These are phyloP conservation scores for Lactarius hengduanensis DNA, from an alignment of 768 basidiomycete species.

Conservation along the genomic window DNA sequence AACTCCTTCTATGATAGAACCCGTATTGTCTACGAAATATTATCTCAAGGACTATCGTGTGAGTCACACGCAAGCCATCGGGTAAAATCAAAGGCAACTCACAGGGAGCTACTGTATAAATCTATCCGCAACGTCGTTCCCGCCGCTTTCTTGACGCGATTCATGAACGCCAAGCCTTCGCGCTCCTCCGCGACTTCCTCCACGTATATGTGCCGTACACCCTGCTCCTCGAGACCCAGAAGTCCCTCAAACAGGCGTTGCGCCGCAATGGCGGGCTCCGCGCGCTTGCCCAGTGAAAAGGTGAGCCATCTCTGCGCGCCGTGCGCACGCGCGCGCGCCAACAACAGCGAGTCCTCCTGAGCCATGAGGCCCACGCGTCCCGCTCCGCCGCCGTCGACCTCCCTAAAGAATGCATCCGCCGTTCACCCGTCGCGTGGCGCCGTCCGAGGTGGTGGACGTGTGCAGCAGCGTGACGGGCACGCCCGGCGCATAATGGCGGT, in stretches of 20 bases:
- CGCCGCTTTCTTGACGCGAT: constrained; percentile 88
- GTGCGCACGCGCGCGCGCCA: constrained; percentile 31
- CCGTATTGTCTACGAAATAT: constrained; percentile 6
- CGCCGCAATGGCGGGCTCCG: constrained; percentile 67
- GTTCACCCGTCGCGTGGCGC: constrained; percentile 35
- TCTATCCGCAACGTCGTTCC: constrained; percentile 42
- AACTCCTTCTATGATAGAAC: not conserved
- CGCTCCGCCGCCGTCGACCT: constrained; percentile 30
- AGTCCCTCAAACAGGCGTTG: constrained; percentile 86
- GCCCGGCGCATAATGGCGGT: constrained; percentile 92
- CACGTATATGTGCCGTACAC: constrained; percentile 79
- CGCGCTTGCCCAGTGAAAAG: constrained; percentile 47
- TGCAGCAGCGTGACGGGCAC: constrained; percentile 80
- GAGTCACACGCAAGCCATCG: not conserved
- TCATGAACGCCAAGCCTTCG: constrained; percentile 94
- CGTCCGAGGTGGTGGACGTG: constrained; percentile 37
- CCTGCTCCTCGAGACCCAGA: constrained; percentile 69
- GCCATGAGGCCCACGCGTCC: constrained; percentile 62
- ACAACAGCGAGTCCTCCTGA: constrained; percentile 53
- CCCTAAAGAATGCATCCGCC: constrained; percentile 42
- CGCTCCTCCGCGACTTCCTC: constrained; percentile 79
- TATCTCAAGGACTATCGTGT: not conserved
- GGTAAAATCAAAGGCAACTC: not conserved
- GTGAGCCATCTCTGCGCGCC: constrained; percentile 50
- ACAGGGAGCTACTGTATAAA: constrained; percentile 18